These are phyloP conservation scores for Gorgonomyces haynaldii DNA, from an alignment of 192 early-diverging fungal genomes.

Conservation along the genomic window DNA sequence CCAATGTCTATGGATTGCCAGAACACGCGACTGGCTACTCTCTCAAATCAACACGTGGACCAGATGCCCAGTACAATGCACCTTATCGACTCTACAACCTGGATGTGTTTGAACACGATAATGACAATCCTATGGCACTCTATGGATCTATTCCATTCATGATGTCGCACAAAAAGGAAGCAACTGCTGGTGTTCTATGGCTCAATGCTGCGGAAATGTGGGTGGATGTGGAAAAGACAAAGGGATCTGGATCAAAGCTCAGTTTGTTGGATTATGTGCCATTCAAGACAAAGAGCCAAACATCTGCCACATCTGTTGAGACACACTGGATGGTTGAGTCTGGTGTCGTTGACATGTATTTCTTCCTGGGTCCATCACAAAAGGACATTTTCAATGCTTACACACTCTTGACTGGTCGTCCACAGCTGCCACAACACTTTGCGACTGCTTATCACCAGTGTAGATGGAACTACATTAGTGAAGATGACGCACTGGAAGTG, in stretches of 20 bases:
- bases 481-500: conserved; percentile 76
- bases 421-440: conserved; percentile 78
- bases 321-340: conserved; percentile 95
- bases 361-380: conserved; percentile 62
- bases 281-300: conserved; percentile 16
- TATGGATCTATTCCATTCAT: conserved; percentile 94
- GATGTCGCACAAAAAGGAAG: conserved; percentile 69
- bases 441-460: conserved; percentile 60
- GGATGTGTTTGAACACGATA: conserved; percentile 95
- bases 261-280: conserved; percentile 19
- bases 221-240: conserved; percentile 80
- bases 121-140: conserved; percentile 92
- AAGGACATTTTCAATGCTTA: conserved; percentile 63
- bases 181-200: conserved; percentile 74
- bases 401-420: conserved; percentile 63
- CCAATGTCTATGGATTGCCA: conserved; percentile 91
- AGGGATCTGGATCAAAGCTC: conserved; percentile 20
- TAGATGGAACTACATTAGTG: conserved; percentile 95
- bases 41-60: conserved; percentile 78
- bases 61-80: conserved; percentile 60
- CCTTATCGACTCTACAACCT: conserved; percentile 96
- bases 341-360: conserved; percentile 77
- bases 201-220: conserved; percentile 95
- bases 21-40: conserved; percentile 83
- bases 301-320: conserved; percentile 39